Base-by-base conservation (phyloP, 2,329 filamentous ascomycete species). In the Mollisiaceae sp. region DNA sequence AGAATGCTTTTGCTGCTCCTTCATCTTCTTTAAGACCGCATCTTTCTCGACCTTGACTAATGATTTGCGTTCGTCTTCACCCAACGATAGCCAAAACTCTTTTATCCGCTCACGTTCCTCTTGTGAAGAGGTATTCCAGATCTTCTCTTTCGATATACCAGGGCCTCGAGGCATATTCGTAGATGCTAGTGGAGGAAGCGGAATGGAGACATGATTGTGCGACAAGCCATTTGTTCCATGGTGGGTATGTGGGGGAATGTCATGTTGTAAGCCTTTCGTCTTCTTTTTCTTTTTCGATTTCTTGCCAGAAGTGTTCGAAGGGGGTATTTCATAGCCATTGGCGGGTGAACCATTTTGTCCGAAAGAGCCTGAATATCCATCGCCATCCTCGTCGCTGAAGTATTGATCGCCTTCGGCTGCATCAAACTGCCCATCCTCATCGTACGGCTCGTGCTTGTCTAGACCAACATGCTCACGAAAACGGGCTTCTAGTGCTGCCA, bases 1-100 rank as follows among this genome's bases (percentile, higher is more conserved):
- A 2, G 94, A 98, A 78, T 98, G 94, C 79, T 98, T 98, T 79
- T 99, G 95, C 79, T 99, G 95, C 79, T 99, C 95, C 83, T 99
- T 99, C 95, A 99, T 99, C 83, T 99, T 99, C 76, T 92, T 93
- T 64, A 99, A 82, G 0, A 99, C 95, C 8, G 95, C 94, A 79
- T 99, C 94, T 81, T 99, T 99, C 80, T 99, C 95, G 36, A 99
- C 94, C 79, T 97, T 97, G 75, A 99, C 93, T 56, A 99, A 83
- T 18, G 92, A 95, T 77, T 97, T 95, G 73, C 95, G 91, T 77
- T 98, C 94, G 43, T 97, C 92, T 78, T 99, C 95, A 71, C 92
- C 93, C 52, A 99, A 80, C 18, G 93, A 93, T 61, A 99, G 86
- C 95, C 95, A 99, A 79, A 98, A 99, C 72, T 97, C 92, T 80